Base-by-base conservation (phyloP, 2,329 filamentous ascomycete genomes). In the Aspergillus sp. region DNA sequence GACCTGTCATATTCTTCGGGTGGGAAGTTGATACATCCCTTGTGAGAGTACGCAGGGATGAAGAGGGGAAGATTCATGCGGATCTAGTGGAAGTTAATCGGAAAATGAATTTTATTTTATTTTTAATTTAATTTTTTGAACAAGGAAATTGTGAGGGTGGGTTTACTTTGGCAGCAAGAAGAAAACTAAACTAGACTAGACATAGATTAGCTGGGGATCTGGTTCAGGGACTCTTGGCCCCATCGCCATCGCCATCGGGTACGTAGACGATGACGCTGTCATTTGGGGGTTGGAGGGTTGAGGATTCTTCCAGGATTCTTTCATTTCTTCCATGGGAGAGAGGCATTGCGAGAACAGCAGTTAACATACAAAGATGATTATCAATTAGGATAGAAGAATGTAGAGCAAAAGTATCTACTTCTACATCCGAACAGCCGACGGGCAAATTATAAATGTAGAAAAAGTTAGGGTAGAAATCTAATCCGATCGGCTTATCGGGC, bases 1-100 rank as follows among this genome's bases (percentile, higher is more conserved):
- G 57, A 62, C 36, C 48, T 60, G 53, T 62, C 60, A 62, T 48
- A 54, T 62, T 57, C 47, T 41, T 25, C 21, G 44, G 47, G 38
- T 15, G n/a, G 47, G 39, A 39, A 54, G 49, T 57, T 48, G 60
- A 62, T 62, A 59, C 53, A 62, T 62, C 51, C 49, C 47, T 30
- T 50, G 32, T 13, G 32, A 13, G 32, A 5, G 11, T 36, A 30
- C 15, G 41, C 47, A 30, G 21, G 25, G 52, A 54, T 59, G 48
- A n/a, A 51, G 23, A 27, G 25, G 17, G 52, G 53, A 57, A 36
- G 21, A 25, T 39, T 30, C 47, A 50, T 19, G 30, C 47, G 47
- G 25, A 27, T 32, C 47, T 50, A 50, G 47, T 50, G 47, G 47
- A 54, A 54, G 38, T 42, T 55, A 17, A 23, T 48, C 41, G 32